Base-by-base conservation (phyloP, 768 basidiomycete species). In the Leccinum uliginosum region DNA sequence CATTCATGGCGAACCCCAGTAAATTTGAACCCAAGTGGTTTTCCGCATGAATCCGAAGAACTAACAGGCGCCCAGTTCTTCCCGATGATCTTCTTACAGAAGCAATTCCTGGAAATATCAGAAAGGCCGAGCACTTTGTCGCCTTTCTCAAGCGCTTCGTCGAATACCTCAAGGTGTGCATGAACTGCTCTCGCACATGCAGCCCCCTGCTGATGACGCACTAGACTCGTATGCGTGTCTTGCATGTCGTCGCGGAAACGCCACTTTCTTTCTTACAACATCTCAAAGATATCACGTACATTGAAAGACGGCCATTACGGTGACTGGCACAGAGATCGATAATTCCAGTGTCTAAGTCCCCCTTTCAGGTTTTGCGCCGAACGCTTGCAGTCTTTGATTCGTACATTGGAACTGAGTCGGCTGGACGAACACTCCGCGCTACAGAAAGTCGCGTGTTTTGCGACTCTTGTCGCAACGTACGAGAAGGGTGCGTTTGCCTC, bases 181-280 rank as follows among this genome's bases (percentile, higher is more conserved):
- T 38, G 34, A 21, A 34, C 6, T 7, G 17, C 23, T 34, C 32
- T 47, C 17, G 49, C 21, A 19, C 19, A 35, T 44, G 23, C 26
- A 19, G 5, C 19, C 58, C 19, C 24, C 46, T 6, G 26, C 59
- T 71, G 52, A 68, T 23, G 40, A 15, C n/a, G 46, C 47, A 50
- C 15, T 63, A 98, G 95, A 98, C 96, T 17, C 83, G 97, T 53
- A 98, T 98, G 96, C 86, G 97, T 50, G 97, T 99, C n/a, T 76
- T 98, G 26, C 97, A 98, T 69, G 97, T 99, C 58, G 97, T 99
- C 14, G 97, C 97, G 17, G 97, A 99, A 73, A 99, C 97, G 2
- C 97, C 97, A 0, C 76, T 91, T 26, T 98, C 96, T 2, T 99
- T 99, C 72, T 75, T 99, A 43, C 96, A 98, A 67, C 97, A 99